Evolutionary conservation across 805 yeast genomes (phyloP).

Genomic region (Yamadazyma scolyti): DNA sequence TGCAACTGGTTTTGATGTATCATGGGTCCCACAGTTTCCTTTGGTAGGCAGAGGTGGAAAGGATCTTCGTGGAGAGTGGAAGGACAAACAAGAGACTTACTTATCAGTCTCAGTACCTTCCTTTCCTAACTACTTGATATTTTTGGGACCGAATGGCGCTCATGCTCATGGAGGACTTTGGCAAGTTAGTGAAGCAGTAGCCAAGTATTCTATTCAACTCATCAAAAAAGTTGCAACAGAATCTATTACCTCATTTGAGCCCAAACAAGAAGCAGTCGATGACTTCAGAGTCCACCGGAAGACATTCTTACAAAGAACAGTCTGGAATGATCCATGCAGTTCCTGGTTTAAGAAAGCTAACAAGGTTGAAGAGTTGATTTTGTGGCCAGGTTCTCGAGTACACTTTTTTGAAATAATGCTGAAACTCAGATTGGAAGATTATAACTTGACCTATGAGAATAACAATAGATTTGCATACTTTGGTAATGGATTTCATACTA

Average conservation of each 20-base stretch:
- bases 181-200: constrained; percentile 1
- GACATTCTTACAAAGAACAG: constrained; percentile 1
- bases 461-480: constrained; percentile 1
- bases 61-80: constrained; percentile 1
- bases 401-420: constrained; percentile 1
- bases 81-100: constrained; percentile 2
- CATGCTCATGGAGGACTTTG: constrained; percentile 1
- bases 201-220: constrained; percentile 1
- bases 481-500: constrained; percentile 1
- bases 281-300: constrained; percentile 1
- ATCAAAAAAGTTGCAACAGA: not conserved
- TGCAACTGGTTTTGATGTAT: constrained; percentile 2
- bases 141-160: constrained; percentile 1
- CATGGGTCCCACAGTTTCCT: constrained; percentile 2
- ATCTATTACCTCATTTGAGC: constrained; percentile 1
- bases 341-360: constrained; percentile 2
- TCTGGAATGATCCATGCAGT: constrained; percentile 1
- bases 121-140: constrained; percentile 1
- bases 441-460: constrained; percentile 1
- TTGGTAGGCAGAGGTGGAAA: constrained; percentile 2
- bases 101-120: constrained; percentile 1
- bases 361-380: constrained; percentile 1
- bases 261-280: constrained; percentile 2
- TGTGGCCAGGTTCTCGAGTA: constrained; percentile 2
- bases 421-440: constrained; percentile 1